These are phyloP conservation scores for Fusarium continuum DNA, from an alignment of 2,329 filamentous ascomycete species.

Conservation along the genomic window DNA sequence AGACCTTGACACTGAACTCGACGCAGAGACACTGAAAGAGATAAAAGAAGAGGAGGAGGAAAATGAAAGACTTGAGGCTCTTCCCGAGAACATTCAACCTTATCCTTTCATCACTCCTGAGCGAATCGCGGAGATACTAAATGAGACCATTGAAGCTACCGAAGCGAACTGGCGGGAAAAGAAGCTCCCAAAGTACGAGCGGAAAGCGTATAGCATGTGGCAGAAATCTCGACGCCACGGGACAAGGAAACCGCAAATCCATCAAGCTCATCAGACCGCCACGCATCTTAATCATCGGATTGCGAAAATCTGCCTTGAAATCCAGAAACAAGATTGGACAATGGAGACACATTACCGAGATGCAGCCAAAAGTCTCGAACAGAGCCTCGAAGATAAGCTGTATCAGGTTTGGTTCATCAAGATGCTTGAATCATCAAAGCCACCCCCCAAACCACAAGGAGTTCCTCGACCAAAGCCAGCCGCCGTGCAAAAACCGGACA, in stretches of 20 bases:
- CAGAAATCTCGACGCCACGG: slow-evolving; percentile 57
- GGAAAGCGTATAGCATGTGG: slow-evolving; percentile 71
- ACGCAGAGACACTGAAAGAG: slow-evolving; percentile 68
- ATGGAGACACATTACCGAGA: slow-evolving; percentile 60
- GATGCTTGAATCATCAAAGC: slow-evolving; percentile 53
- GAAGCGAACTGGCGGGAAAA: slow-evolving; percentile 65
- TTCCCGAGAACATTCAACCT: neutral
- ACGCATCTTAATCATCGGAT: slow-evolving; percentile 61
- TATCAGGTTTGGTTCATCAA: slow-evolving; percentile 60
- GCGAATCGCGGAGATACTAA: slow-evolving; percentile 18
- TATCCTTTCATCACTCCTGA: slow-evolving; percentile 51
- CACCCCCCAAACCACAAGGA: slow-evolving; percentile 50
- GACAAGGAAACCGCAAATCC: slow-evolving; percentile 52
- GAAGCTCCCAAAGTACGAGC: slow-evolving; percentile 64
- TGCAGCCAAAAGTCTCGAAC: slow-evolving; percentile 69
- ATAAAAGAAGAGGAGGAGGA: slow-evolving; percentile 58
- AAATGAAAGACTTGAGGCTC: slow-evolving; percentile 6
- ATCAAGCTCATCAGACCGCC: slow-evolving; percentile 54
- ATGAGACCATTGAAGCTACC: slow-evolving; percentile 58
- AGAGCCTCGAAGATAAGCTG: slow-evolving; percentile 70
- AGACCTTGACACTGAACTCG: slow-evolving; percentile 47
- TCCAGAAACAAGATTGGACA: slow-evolving; percentile 63
- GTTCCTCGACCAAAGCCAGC: slow-evolving; percentile 33
- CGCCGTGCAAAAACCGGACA: neutral
- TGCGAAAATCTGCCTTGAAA: slow-evolving; percentile 61